Base-by-base conservation (phyloP, 352 stramenopile species). In the Poterioochromonas sp. region DNA sequence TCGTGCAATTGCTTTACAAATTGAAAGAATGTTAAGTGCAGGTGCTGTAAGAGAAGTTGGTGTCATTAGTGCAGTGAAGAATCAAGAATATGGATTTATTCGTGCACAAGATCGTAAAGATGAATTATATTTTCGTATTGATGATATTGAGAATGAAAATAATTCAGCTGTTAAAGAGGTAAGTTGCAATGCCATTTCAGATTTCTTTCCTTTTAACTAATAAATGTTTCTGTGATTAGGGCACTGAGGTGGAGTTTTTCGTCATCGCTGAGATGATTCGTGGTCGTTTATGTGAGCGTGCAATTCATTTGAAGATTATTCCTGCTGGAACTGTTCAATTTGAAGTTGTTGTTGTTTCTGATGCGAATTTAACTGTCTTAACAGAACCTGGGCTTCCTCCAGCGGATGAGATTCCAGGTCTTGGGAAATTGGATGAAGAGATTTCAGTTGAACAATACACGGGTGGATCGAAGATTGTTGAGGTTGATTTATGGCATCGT, bases 241-340 rank as follows among this genome's bases (percentile, higher is more conserved):
- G 65, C 15, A 54, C 20, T 8, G 65, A 74, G 40, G 12, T 74
- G 3, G 65, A 74, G 40, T 74, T 74, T 54, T 74, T 58, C 40
- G 65, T 74, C 2, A 54, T 74, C 3, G 8, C 40, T 8, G 65
- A 74, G 29, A 51, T 18, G 1, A 26, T 54, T 0, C 5, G 29
- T 1, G 65, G 65, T 37, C 35, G 40, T n/a, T 11, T 74, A 35
- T 15, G 65, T 54, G 65, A 74, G 11, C 65, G 65, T 35, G 65
- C 65, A 35, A 54, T 74, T 8, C 65, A 74, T 54, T 40, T 74
- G 5, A 26, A 3, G 12, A 15, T 35, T 37, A 1, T 74, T 74
- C 65, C 65, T 34, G 5, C 49, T 35, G 65, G 40, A 58, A 39
- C 65, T 39, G 65, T 74, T 35, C 15, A 51, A 35, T 74, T 74